These are phyloP conservation scores for Candida incommunis DNA, from an alignment of 805 yeast genomes.

Conservation along the genomic window DNA sequence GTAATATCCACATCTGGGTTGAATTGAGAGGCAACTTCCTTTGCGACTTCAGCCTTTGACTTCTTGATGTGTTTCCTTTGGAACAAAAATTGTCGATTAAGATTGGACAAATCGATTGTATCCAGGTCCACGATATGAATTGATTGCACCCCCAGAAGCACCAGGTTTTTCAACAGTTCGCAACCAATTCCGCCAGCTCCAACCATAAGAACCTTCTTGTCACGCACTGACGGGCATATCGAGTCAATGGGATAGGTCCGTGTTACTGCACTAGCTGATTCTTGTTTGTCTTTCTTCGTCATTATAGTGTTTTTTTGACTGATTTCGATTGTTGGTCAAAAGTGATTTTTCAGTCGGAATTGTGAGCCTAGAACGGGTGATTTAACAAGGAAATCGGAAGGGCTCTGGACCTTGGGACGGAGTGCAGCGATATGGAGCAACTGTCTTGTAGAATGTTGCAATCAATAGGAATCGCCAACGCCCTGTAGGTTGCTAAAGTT, in stretches of 20 bases:
- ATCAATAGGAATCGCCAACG: too few species aligned
- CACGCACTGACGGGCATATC: neutral
- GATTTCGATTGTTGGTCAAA: too few species aligned
- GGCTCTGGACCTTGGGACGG: too few species aligned
- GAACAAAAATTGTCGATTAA: constrained; percentile 87
- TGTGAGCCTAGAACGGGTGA: too few species aligned
- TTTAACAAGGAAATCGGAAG: too few species aligned
- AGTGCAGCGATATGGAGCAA: too few species aligned
- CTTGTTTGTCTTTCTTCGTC: too few species aligned
- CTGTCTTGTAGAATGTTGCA: too few species aligned
- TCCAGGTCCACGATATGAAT: constrained; percentile 58
- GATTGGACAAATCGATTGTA: constrained; percentile 82
- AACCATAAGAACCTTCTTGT: constrained; percentile 54
- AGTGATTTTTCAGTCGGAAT: too few species aligned
- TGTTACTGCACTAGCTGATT: too few species aligned
- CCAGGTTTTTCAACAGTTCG: constrained; percentile 97
- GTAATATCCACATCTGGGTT: constrained; percentile 51
- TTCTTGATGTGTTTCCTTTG: constrained; percentile 80
- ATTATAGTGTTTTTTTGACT: too few species aligned
- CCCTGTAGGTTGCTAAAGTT: too few species aligned
- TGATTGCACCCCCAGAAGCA: constrained; percentile 57
- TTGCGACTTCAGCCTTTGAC: constrained; percentile 77
- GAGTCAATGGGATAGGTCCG: neutral
- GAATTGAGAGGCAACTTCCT: constrained; percentile 64
- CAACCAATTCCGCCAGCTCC: constrained; percentile 99